Evolutionary conservation across 371 early-diverging fungal genomes (phyloP).

Genomic region (Neoconidiobolus thromboides): DNA sequence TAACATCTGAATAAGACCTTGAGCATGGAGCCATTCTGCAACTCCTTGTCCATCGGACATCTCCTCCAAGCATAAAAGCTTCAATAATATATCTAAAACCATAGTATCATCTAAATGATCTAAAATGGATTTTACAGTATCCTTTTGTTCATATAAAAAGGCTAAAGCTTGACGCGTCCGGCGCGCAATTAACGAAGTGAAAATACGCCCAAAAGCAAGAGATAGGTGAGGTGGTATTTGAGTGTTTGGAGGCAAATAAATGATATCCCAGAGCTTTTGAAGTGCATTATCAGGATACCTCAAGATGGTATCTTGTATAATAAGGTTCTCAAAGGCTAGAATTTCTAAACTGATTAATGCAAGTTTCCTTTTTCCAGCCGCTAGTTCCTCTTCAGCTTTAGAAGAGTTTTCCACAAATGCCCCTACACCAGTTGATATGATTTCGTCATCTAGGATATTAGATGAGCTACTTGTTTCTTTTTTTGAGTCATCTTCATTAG

Average conservation of each 20-base stretch:
- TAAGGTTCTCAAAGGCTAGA: background rate
- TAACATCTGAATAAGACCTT: constrained; percentile 53
- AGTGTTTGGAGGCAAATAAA: background rate
- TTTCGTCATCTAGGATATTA: background rate
- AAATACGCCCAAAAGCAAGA: background rate
- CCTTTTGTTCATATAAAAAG: background rate
- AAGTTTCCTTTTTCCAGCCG: background rate
- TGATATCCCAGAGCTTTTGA: background rate
- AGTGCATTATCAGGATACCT: background rate
- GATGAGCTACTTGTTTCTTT: background rate
- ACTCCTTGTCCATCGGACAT: constrained; percentile 55
- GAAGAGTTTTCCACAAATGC: background rate
- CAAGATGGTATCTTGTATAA: background rate
- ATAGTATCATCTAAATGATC: constrained; percentile 66
- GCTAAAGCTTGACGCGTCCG: background rate
- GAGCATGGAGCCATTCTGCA: constrained; percentile 58
- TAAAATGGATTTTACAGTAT: constrained; percentile 26
- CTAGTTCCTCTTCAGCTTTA: background rate
- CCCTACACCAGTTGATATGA: background rate
- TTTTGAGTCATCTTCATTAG: background rate
- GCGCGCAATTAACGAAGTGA: background rate
- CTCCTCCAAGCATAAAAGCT: constrained; percentile 79
- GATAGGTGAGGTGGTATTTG: constrained; percentile 1
- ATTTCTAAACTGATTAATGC: constrained; percentile 5
- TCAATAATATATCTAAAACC: constrained; percentile 76